Base-by-base conservation (phyloP, 768 basidiomycete genomes). In the Phlebiopsis gigantea region DNA sequence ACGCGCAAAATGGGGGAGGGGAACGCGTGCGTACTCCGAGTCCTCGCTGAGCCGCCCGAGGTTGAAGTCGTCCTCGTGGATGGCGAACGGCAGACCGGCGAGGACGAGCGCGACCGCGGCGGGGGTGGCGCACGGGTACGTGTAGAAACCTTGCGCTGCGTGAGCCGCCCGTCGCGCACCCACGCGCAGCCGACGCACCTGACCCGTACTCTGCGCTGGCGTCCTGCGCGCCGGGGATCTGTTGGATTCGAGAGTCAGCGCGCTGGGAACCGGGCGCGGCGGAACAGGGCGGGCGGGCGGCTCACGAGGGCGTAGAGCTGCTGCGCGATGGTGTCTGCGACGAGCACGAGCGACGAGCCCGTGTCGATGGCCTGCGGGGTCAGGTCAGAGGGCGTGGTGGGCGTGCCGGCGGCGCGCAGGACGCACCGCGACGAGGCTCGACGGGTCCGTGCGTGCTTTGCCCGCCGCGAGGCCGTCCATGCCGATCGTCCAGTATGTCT, bases 301-400 rank as follows among this genome's bases (percentile, higher is more conserved):
- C 72, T 49, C 25, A 79, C 81, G 62, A 65, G 61, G 1, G 61
- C 53, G 66, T 87, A 88, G 57, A 88, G 75, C 8, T 68, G 60
- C 2, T 64, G 50, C 5, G 77, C 80, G 26, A 80, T 59, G 0
- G 63, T 46, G 39, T 69, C 65, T 1, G 84, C 82, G 5, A 84
- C 57, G 66, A 87, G 87, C 56, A 87, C 79, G 25, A 86, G 71
- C 26, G 84, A 81, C 3, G 84, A 85, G 28, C 87, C 85, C 0
- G 84, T 84, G 63, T 88, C 87, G 57, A 88, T 76, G 19, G 84
- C 82, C 84, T 86, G 55, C 14, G 21, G 8, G 12, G 4, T 17
- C 25, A 53, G 29, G 52, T 51, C 25, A 45, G 54, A 47, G 43
- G 61, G 53, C 30, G 49, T 45, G n/a, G 29, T 21, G 8, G 21